Evolutionary conservation across 2,329 filamentous ascomycete genomes (phyloP).

Genomic region (Sarocladium kiliense): DNA sequence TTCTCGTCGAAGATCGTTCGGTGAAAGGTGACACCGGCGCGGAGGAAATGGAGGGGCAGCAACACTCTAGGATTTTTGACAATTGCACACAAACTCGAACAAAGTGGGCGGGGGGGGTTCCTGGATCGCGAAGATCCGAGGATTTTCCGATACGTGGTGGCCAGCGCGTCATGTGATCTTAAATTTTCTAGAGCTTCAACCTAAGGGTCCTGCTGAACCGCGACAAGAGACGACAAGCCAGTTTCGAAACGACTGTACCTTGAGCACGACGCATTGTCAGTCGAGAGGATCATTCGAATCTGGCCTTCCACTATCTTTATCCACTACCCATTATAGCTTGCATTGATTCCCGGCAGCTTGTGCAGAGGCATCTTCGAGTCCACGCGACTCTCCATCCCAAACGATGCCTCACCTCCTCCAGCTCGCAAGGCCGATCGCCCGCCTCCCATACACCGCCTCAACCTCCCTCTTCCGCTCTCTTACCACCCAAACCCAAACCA

Average conservation of each 20-base stretch:
- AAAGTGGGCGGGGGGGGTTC: slow-evolving; percentile 9
- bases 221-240: not conserved
- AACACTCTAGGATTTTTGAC: slow-evolving; percentile 27
- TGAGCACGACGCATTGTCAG: too few species aligned
- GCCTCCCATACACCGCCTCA: not conserved
- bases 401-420: slow-evolving; percentile 12
- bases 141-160: not conserved
- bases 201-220: not conserved
- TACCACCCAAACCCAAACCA: not conserved
- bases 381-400: not conserved
- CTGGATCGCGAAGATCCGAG: not conserved
- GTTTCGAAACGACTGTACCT: too few species aligned
- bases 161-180: slow-evolving; percentile 31
- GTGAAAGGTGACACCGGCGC: slow-evolving; percentile 2
- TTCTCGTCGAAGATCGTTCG: slow-evolving; percentile 1
- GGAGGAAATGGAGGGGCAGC: slow-evolving; percentile 32
- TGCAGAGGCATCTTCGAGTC: not conserved
- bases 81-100: slow-evolving; percentile 22
- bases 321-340: too few species aligned
- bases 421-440: not conserved
- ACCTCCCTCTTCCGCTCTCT: not conserved
- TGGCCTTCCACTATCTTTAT: too few species aligned
- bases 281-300: too few species aligned
- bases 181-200: slow-evolving; percentile 19
- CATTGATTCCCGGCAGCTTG: too few species aligned